These are phyloP conservation scores for Boletus subcaerulescens DNA, from an alignment of 768 basidiomycete genomes.

Conservation along the genomic window DNA sequence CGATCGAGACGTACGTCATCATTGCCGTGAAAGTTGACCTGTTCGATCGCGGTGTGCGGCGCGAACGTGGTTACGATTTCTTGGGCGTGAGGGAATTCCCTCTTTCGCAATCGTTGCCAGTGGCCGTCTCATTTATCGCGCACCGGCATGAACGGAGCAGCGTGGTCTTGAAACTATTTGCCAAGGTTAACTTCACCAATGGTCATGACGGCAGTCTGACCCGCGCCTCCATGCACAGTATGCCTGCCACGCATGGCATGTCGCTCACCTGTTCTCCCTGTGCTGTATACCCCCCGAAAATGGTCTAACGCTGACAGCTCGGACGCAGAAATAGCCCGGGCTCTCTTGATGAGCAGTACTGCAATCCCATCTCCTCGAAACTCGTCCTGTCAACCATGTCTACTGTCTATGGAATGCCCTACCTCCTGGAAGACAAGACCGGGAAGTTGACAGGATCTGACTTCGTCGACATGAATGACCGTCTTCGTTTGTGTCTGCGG, in stretches of 20 bases:
- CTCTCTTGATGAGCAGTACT: background rate
- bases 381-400: conserved; percentile 17
- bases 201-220: conserved; percentile 21
- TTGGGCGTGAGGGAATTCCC: conserved; percentile 16
- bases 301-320: conserved; percentile 10
- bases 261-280: conserved; percentile 15
- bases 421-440: conserved; percentile 62
- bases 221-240: conserved; percentile 15
- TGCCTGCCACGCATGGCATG: conserved; percentile 17
- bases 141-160: conserved; percentile 13
- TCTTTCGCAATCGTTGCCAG: conserved; percentile 16
- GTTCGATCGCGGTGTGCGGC: conserved; percentile 7
- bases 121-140: conserved; percentile 11
- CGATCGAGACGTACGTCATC: conserved; percentile 29
- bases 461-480: conserved; percentile 62
- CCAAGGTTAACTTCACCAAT: conserved; percentile 13
- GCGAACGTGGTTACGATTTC: conserved; percentile 13
- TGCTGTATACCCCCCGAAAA: conserved; percentile 20
- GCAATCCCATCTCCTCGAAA: background rate
- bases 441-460: conserved; percentile 52
- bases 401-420: conserved; percentile 53
- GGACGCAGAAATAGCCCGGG: conserved; percentile 25
- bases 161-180: conserved; percentile 15
- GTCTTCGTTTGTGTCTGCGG: conserved; percentile 48
- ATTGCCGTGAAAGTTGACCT: conserved; percentile 12